Evolutionary conservation across 495 filamentous ascomycete species (phyloP).

Genomic region (Trichoderma gamsii): DNA sequence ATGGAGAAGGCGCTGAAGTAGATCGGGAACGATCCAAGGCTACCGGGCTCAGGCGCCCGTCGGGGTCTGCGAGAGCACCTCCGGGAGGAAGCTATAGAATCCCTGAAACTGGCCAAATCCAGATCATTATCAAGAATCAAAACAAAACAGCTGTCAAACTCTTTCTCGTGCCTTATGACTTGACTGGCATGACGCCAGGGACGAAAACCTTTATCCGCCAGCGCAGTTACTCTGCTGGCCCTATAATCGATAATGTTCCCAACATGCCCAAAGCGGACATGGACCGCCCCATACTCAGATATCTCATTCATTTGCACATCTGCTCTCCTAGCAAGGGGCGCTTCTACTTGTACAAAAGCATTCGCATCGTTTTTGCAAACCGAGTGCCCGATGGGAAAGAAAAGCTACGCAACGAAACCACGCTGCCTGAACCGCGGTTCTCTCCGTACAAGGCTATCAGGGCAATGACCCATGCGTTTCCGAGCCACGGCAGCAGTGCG

Average conservation of each 20-base stretch:
- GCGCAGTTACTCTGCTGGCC: slow-evolving; percentile 84
- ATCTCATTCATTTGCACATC: slow-evolving; percentile 90
- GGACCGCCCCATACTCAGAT: slow-evolving; percentile 77
- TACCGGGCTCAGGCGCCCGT: slow-evolving; percentile 26
- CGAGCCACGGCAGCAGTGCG: slow-evolving; percentile 27
- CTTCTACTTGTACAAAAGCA: slow-evolving; percentile 84
- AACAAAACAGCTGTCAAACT: slow-evolving; percentile 95
- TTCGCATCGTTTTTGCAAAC: slow-evolving; percentile 96
- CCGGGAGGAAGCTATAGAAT: slow-evolving; percentile 90
- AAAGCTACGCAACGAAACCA: slow-evolving; percentile 83
- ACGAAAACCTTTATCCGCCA: slow-evolving; percentile 97
- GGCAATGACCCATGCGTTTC: slow-evolving; percentile 35
- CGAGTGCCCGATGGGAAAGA: slow-evolving; percentile 96
- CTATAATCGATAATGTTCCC: slow-evolving; percentile 65
- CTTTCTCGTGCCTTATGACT: slow-evolving; percentile 91
- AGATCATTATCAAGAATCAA: slow-evolving; percentile 95
- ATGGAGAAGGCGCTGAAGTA: background rate
- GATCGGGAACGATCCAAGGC: slow-evolving; percentile 2
- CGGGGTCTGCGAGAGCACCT: slow-evolving; percentile 61
- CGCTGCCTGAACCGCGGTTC: slow-evolving; percentile 81
- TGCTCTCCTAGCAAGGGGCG: slow-evolving; percentile 79
- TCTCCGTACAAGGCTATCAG: slow-evolving; percentile 71
- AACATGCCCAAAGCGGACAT: slow-evolving; percentile 19
- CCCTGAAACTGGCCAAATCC: slow-evolving; percentile 88
- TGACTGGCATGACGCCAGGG: slow-evolving; percentile 89